Evolutionary conservation across 768 basidiomycete species (phyloP).

Genomic region (Hysterangium stoloniferum): DNA sequence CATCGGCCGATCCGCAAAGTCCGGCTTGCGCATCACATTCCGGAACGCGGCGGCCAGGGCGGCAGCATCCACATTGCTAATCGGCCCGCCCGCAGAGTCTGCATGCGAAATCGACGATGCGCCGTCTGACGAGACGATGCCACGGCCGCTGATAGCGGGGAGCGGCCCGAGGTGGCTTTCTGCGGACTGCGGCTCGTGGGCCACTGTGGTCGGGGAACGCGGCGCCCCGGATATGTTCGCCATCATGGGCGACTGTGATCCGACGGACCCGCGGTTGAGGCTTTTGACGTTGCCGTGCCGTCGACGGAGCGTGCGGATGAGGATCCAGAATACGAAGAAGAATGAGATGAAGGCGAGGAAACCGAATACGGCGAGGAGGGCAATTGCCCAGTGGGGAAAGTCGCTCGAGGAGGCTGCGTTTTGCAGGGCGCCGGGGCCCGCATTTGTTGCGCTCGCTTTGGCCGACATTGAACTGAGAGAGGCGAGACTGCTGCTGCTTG

Average conservation of each 20-base stretch:
- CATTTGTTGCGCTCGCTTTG: constrained; percentile 18
- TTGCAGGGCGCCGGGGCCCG: constrained; percentile 41
- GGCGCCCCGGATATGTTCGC: constrained; percentile 46
- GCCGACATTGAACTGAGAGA: constrained; percentile 17
- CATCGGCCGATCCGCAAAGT: constrained; percentile 62
- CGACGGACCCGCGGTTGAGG: constrained; percentile 66
- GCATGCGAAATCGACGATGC: constrained; percentile 63
- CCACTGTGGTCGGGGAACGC: constrained; percentile 33
- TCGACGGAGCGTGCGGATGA: constrained; percentile 59
- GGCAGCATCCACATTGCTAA: constrained; percentile 80
- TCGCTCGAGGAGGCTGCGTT: constrained; percentile 23
- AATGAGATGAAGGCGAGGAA: constrained; percentile 72
- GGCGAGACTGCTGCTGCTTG: constrained; percentile 13
- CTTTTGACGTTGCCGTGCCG: constrained; percentile 31
- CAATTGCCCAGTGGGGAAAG: constrained; percentile 89
- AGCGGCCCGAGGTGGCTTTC: constrained; percentile 22
- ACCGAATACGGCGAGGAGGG: constrained; percentile 80
- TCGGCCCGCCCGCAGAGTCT: constrained; percentile 52
- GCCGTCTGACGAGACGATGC: constrained; percentile 55
- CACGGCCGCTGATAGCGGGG: constrained; percentile 29
- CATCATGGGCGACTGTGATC: constrained; percentile 80
- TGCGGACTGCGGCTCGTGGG: constrained; percentile 32
- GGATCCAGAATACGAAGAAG: constrained; percentile 61
- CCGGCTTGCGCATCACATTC: constrained; percentile 80
- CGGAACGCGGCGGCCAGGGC: constrained; percentile 93